Evolutionary conservation across 2,329 filamentous ascomycete species (phyloP).

Genomic region (Microdochium nivale): DNA sequence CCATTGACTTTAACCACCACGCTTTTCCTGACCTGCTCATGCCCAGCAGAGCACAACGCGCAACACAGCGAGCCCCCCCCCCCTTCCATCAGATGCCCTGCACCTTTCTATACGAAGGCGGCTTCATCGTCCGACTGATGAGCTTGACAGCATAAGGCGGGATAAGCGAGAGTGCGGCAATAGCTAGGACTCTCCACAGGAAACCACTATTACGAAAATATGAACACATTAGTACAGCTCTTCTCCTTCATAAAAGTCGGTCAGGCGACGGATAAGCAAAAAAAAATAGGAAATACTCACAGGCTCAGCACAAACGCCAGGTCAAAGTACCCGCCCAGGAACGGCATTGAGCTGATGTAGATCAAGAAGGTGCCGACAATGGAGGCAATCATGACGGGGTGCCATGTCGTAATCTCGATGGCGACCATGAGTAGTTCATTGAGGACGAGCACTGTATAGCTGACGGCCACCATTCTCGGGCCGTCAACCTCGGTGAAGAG

Average conservation of each 20-base stretch:
- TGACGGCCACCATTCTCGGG: slow-evolving; percentile 75
- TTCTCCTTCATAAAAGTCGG: neutral
- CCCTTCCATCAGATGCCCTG: slow-evolving; percentile 46
- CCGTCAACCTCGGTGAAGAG: slow-evolving; percentile 73
- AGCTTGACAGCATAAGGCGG: slow-evolving; percentile 85
- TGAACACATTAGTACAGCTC: slow-evolving; percentile 9
- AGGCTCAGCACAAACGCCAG: slow-evolving; percentile 65
- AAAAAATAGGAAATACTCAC: slow-evolving; percentile 40
- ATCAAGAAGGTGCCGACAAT: slow-evolving; percentile 74
- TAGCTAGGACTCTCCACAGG: slow-evolving; percentile 77
- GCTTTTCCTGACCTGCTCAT: too few relatives aligned
- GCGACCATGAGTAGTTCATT: slow-evolving; percentile 98
- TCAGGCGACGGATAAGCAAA: neutral
- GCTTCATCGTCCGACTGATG: slow-evolving; percentile 76
- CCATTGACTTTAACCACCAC: too few relatives aligned
- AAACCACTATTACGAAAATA: slow-evolving; percentile 67
- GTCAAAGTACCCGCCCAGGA: slow-evolving; percentile 85
- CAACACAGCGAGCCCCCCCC: too few relatives aligned
- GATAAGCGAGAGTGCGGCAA: slow-evolving; percentile 70
- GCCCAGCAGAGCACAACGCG: too few relatives aligned
- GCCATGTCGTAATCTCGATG: slow-evolving; percentile 94
- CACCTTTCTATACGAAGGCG: slow-evolving; percentile 92
- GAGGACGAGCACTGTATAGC: slow-evolving; percentile 82
- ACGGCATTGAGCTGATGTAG: slow-evolving; percentile 79
- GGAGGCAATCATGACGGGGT: slow-evolving; percentile 79